Evolutionary conservation across 257 asterid genomes (phyloP).

Genomic region (Solanum piurae): DNA sequence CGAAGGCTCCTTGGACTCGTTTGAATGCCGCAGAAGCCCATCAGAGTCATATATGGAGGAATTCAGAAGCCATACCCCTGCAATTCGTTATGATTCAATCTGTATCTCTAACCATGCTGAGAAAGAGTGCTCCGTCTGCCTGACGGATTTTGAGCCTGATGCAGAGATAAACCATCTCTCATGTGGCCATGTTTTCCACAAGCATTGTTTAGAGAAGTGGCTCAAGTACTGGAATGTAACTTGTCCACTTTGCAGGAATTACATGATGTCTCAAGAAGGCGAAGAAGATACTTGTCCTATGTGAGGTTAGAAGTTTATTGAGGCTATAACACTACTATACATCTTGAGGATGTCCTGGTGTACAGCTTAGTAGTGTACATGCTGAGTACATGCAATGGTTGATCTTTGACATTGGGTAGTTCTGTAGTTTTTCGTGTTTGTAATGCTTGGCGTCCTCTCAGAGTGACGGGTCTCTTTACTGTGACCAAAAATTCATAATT

Average conservation of each 20-base stretch:
- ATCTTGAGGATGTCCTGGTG: slow-evolving; percentile 3
- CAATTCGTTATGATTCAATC: slow-evolving; percentile 46
- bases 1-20: slow-evolving; percentile 29
- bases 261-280: slow-evolving; percentile 55
- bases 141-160: slow-evolving; percentile 49
- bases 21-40: slow-evolving; percentile 33
- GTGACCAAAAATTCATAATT: not conserved
- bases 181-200: slow-evolving; percentile 83
- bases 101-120: slow-evolving; percentile 8
- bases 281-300: slow-evolving; percentile 69
- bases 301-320: slow-evolving; percentile 25
- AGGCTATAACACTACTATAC: not conserved
- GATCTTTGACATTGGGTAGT: not conserved
- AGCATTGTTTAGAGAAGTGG: slow-evolving; percentile 74
- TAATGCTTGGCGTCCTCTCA: slow-evolving; percentile 5
- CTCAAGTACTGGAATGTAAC: slow-evolving; percentile 69
- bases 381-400: not conserved
- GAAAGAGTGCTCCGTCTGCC: slow-evolving; percentile 76
- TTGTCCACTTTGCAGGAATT: slow-evolving; percentile 83
- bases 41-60: slow-evolving; percentile 74
- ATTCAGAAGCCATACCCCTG: slow-evolving; percentile 52
- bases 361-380: slow-evolving; percentile 38
- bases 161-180: slow-evolving; percentile 62
- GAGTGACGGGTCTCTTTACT: slow-evolving; percentile 6
- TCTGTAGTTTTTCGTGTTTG: not conserved